phyloP scores from a whole-genome alignment of 2,329 filamentous ascomycete genomes.

The Pestalotiopsis sp. region DNA sequence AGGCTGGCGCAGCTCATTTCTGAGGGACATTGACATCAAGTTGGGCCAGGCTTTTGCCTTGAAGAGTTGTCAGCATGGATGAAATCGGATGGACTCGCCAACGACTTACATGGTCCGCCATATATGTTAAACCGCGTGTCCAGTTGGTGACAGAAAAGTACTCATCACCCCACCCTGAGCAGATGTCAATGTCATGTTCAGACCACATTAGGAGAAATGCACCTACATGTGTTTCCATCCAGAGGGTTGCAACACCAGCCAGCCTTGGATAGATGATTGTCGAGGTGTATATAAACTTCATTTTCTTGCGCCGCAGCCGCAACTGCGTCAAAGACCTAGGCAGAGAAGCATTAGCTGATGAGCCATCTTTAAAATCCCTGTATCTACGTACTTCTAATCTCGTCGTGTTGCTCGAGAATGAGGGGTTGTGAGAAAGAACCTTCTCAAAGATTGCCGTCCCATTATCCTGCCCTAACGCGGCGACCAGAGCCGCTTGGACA shows the following conservation, averaged over 20 bases:
- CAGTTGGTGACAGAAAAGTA: constrained; percentile 62
- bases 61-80: not conserved
- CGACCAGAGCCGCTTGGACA: constrained; percentile 46
- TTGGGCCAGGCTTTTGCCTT: constrained; percentile 48
- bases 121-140: constrained; percentile 61
- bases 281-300: constrained; percentile 60
- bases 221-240: constrained; percentile 54
- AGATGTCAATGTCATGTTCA: not conserved
- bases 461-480: constrained; percentile 52
- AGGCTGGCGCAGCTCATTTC: constrained; percentile 54
- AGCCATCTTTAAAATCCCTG: not conserved
- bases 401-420: constrained; percentile 56
- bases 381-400: constrained; percentile 41
- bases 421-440: constrained; percentile 59
- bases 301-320: constrained; percentile 58
- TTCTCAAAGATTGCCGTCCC: constrained; percentile 52
- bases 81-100: not conserved
- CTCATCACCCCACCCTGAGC: constrained; percentile 58
- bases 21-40: constrained; percentile 51
- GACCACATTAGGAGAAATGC: not conserved
- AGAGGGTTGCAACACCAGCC: constrained; percentile 58
- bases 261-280: constrained; percentile 62
- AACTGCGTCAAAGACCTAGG: constrained; percentile 60
- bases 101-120: constrained; percentile 51
- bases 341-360: not conserved